Evolutionary conservation across 345 rosid genomes (phyloP).

Genomic region (Carallia brachiata): DNA sequence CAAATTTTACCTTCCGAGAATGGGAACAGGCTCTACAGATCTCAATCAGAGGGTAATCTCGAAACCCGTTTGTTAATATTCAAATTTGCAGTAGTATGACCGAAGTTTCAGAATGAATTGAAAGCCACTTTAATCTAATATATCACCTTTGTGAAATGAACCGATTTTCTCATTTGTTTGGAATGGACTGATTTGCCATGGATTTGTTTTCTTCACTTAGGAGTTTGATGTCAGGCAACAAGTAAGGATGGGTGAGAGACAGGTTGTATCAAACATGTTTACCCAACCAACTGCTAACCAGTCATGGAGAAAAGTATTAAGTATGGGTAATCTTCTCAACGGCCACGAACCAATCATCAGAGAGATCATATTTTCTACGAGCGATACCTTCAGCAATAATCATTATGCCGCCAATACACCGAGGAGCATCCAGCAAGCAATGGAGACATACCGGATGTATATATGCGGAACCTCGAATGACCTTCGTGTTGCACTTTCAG

Average conservation of each 20-base stretch:
- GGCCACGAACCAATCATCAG: conserved; percentile 88
- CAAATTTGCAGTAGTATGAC: not conserved
- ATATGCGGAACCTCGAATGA: conserved; percentile 86
- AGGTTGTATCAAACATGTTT: conserved; percentile 63
- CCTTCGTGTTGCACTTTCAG: conserved; percentile 89
- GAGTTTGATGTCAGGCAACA: conserved; percentile 59
- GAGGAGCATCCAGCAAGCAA: conserved; percentile 42
- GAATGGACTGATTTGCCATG: not conserved
- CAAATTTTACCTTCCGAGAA: conserved; percentile 49
- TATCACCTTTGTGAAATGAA: not conserved
- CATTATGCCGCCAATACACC: conserved; percentile 52
- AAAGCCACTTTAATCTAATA: not conserved
- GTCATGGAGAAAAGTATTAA: conserved; percentile 93
- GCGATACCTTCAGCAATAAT: conserved; percentile 47
- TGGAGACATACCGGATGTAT: conserved; percentile 87
- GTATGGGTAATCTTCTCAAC: conserved; percentile 95
- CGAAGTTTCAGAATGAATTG: conserved; percentile 2
- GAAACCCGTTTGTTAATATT: not conserved
- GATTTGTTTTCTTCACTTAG: conserved; percentile 36
- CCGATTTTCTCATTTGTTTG: too few relatives aligned
- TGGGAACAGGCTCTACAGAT: conserved; percentile 52
- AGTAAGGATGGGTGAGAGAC: conserved; percentile 56
- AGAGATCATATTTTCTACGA: conserved; percentile 71
- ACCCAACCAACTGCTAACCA: conserved; percentile 74
- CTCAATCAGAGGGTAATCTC: conserved; percentile 40